Evolutionary conservation across 2,329 filamentous ascomycete genomes (phyloP), one percentile per base, ranked within the genome.

Genomic region (Paecilomyces dactylethromorphus): DNA sequence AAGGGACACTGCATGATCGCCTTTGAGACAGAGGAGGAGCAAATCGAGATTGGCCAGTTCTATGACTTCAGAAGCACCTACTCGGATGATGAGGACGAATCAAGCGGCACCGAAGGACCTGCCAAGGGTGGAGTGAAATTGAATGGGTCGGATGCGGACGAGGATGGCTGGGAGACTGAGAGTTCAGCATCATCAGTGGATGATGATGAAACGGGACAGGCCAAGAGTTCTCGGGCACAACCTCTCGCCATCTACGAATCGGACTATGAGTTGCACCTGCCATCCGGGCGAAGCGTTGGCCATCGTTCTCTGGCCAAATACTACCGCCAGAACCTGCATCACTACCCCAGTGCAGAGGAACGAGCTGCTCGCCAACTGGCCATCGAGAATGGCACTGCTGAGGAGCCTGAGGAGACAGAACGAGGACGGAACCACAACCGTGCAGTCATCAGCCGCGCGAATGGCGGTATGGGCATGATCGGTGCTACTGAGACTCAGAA

Each of bases 61-160:
- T 99, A 99, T 75, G 94, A 99, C 71, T 99, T 99, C 82, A 85
- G 90, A 64, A 90, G 90, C 76, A 96, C 94, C 1, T 99, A 99
- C 74, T 94, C 92, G 0, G 94, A 97, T 68, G 85, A 82, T 11
- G 90, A 83, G 58, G 80, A 82, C 7, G 79, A 84, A 18, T 45
- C 39, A n/a, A 45, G 39, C 21, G 39, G 39, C 15, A 86, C 87
- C 22, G 81, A 80, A 13, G 78, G 74, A 31, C 66, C 77, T 53
- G 75, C 76, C 12, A 78, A 77, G 55, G 80, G 76, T 26, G 90
- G 89, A 13, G 87, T 88, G 61, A 93, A 90, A 72, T 79, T 82
- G 67, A 78, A 79, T 56, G 79, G 82, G 12, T 86, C 71, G 2
- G 79, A 78, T 33, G 78, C 74, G 6, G 84, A 82, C n/a, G 82